Evolutionary conservation across 257 asterid species (phyloP).

Genomic region (Salvia hispanica): DNA sequence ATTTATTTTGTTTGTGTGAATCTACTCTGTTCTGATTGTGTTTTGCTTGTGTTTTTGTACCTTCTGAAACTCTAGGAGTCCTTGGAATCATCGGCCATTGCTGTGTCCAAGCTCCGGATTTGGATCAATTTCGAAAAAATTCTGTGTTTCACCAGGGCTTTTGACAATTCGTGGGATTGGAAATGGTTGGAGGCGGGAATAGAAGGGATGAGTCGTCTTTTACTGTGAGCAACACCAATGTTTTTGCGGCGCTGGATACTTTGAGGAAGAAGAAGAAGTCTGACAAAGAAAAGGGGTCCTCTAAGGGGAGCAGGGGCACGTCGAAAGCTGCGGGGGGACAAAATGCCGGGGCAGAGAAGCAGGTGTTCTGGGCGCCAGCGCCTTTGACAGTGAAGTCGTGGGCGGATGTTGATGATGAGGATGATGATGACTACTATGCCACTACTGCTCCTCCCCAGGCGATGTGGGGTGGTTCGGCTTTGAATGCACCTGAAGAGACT

Average conservation of each 20-base stretch:
- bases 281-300: slow-evolving; percentile 54
- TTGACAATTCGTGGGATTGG: slow-evolving; percentile 27
- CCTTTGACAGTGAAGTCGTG: slow-evolving; percentile 82
- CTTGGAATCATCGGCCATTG: slow-evolving; percentile 23
- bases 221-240: slow-evolving; percentile 73
- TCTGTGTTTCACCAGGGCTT: slow-evolving; percentile 25
- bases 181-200: slow-evolving; percentile 89
- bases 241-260: slow-evolving; percentile 88
- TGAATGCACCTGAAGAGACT: slow-evolving; percentile 35
- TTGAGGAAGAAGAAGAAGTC: slow-evolving; percentile 91
- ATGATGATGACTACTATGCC: slow-evolving; percentile 91
- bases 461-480: slow-evolving; percentile 55
- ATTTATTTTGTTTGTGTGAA: slow-evolving; percentile 15
- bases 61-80: slow-evolving; percentile 22
- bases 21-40: slow-evolving; percentile 17
- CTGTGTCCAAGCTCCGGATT: slow-evolving; percentile 26
- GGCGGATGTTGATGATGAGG: slow-evolving; percentile 99
- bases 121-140: not conserved
- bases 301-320: slow-evolving; percentile 48
- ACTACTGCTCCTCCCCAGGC: slow-evolving; percentile 87
- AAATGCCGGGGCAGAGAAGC: slow-evolving; percentile 46
- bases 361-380: slow-evolving; percentile 90
- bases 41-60: slow-evolving; percentile 23
- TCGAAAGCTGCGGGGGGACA: slow-evolving; percentile 39
- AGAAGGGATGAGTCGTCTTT: slow-evolving; percentile 70